Conservation (phyloP, 2,329 filamentous ascomycete species). For the Aspergillus luchuensis region DNA sequence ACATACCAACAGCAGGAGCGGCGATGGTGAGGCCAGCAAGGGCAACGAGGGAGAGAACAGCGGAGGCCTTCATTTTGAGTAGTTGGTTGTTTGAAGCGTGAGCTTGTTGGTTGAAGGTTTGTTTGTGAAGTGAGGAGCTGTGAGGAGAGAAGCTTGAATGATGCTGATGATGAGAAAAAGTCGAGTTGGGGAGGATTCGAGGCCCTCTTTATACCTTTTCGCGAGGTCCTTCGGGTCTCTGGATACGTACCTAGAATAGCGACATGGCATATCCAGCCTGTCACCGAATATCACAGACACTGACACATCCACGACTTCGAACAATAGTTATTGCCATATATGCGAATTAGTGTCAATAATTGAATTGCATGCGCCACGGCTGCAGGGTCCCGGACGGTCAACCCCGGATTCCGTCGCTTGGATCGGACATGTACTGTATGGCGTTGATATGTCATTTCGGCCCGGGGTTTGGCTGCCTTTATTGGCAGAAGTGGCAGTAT, state of each 20-base stretch:
- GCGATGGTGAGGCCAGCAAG: conserved; percentile 5
- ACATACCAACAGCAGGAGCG: neutral
- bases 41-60: conserved; percentile 9
- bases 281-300: too few species aligned
- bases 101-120: neutral
- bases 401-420: too few species aligned
- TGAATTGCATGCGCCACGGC: too few species aligned
- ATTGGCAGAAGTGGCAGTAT: too few species aligned
- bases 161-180: neutral
- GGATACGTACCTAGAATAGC: neutral
- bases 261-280: too few species aligned
- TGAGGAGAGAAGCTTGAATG: neutral
- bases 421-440: too few species aligned
- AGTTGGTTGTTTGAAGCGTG: neutral
- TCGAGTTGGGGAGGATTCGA: neutral
- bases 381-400: too few species aligned
- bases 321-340: too few species aligned
- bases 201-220: neutral
- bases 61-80: conserved; percentile 10
- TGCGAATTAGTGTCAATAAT: too few species aligned
- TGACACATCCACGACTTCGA: too few species aligned
- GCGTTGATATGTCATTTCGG: too few species aligned
- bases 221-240: neutral
- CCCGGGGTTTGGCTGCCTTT: too few species aligned
- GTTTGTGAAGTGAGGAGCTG: neutral